Base-by-base conservation (phyloP, 1,139 yeast genomes). In the Hanseniaspora uvarum region DNA sequence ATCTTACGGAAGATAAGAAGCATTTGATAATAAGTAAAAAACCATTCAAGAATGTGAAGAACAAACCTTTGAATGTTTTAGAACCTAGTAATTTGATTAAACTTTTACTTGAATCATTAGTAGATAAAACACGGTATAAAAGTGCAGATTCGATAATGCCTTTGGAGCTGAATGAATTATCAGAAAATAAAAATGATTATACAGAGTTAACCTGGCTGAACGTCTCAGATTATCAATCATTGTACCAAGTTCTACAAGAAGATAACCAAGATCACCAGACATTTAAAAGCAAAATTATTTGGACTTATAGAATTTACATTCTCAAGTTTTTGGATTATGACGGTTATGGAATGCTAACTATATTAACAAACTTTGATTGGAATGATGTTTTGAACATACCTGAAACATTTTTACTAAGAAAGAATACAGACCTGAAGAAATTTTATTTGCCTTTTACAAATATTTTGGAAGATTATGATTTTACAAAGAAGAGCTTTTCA, bases 131-230 rank as follows among this genome's bases (percentile, higher is more conserved):
- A 4, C 26, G 41, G 12, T 50, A 21, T 37, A 40, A 48, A 11
- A 39, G 43, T 11, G 28, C 43, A 39, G 36, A 14, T 19, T 44
- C 46, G 19, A 31, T 24, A n/a, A n/a, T 39, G 18, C 43, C 16
- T 18, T n/a, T 40, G n/a, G 24, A 21, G 11, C 6, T 39, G 11
- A 26, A n/a, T 30, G 31, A 38, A 31, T 12, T 28, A 23, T 30
- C 31, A 30, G 18, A 11, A 11, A 28, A 41, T 12, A 21, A 43
- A 14, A 21, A 41, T 21, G 53, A 43, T 16, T 24, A 41, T 6
- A n/a, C 26, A 2, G 53, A 50, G 10, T n/a, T 50, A 8, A 50
- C 37, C n/a, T 50, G 53, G 53, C 36, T 50, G 6, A 50, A 44
- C 16, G 36, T 50, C 18, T 11, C 30, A 8, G 24, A 36, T n/a